These are phyloP conservation scores for Alliaria petiolata DNA, from an alignment of 345 rosid genomes.

Conservation along the genomic window DNA sequence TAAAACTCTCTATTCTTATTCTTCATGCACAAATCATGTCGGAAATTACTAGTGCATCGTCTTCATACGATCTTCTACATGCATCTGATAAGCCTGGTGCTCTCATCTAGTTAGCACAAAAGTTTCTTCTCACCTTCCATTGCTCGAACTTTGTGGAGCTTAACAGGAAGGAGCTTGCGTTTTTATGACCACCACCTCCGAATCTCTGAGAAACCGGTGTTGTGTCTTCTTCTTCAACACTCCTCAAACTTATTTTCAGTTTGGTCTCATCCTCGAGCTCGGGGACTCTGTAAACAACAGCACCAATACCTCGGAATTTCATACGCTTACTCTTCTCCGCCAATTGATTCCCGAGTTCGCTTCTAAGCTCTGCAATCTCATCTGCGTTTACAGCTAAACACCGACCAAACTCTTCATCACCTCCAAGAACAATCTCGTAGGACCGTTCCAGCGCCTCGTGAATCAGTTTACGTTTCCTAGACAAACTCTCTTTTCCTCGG, in stretches of 20 bases:
- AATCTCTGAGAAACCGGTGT: slow-evolving; percentile 48
- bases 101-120: not conserved
- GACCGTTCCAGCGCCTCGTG: slow-evolving; percentile 44
- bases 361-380: slow-evolving; percentile 54
- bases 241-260: slow-evolving; percentile 70
- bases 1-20: no score
- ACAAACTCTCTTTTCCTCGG: slow-evolving; percentile 52
- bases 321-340: slow-evolving; percentile 50
- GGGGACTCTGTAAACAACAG: slow-evolving; percentile 57
- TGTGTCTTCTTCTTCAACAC: slow-evolving; percentile 60
- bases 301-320: slow-evolving; percentile 59
- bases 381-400: slow-evolving; percentile 75
- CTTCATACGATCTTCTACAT: no score
- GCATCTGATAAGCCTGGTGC: no score
- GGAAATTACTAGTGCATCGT: no score
- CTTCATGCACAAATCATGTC: no score
- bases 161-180: slow-evolving; percentile 70
- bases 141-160: slow-evolving; percentile 41
- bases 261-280: slow-evolving; percentile 53
- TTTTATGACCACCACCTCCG: slow-evolving; percentile 72
- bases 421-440: slow-evolving; percentile 57
- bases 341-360: slow-evolving; percentile 63
- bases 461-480: slow-evolving; percentile 49
- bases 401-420: slow-evolving; percentile 46
- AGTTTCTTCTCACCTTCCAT: slow-evolving; percentile 44